Percentiles rank a stretch among this genome's conserved stretches.
Evolutionary conservation across 768 basidiomycete species (phyloP).

Genomic region (Floccularia luteovirens): DNA sequence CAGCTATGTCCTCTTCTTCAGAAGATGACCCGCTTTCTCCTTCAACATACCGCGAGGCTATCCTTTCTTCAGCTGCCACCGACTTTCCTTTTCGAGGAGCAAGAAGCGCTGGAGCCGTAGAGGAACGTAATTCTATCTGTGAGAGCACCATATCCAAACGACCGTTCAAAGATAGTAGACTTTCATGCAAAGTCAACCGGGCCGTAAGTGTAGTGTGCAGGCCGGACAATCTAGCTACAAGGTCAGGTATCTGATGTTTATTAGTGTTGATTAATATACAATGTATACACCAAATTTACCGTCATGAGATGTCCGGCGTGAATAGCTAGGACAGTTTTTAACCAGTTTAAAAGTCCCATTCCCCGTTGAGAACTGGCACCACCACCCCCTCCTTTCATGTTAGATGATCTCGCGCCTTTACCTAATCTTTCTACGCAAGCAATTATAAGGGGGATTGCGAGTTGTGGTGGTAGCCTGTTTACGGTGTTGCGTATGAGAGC

Average conservation of each 20-base stretch:
- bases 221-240: conserved; percentile 80
- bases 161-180: conserved; percentile 78
- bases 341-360: conserved; percentile 63
- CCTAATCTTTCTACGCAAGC: conserved; percentile 89
- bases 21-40: conserved; percentile 59
- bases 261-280: conserved; percentile 4
- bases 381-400: conserved; percentile 71
- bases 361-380: conserved; percentile 78
- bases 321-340: conserved; percentile 73
- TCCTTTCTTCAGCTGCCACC: conserved; percentile 22
- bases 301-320: conserved; percentile 94
- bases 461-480: conserved; percentile 74
- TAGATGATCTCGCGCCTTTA: conserved; percentile 60
- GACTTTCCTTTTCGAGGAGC: conserved; percentile 30
- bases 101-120: conserved; percentile 49
- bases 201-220: conserved; percentile 77
- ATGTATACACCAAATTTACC: conserved; percentile 37
- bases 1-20: conserved; percentile 53
- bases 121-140: conserved; percentile 85
- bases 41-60: conserved; percentile 59
- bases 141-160: conserved; percentile 90
- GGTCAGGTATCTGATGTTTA: conserved; percentile 75
- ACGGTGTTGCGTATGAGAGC: conserved; percentile 82
- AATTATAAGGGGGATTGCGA: conserved; percentile 78
- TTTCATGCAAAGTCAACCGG: conserved; percentile 77